phyloP scores from a whole-genome alignment of 2,329 filamentous ascomycete species.

The Colletotrichum lini region DNA sequence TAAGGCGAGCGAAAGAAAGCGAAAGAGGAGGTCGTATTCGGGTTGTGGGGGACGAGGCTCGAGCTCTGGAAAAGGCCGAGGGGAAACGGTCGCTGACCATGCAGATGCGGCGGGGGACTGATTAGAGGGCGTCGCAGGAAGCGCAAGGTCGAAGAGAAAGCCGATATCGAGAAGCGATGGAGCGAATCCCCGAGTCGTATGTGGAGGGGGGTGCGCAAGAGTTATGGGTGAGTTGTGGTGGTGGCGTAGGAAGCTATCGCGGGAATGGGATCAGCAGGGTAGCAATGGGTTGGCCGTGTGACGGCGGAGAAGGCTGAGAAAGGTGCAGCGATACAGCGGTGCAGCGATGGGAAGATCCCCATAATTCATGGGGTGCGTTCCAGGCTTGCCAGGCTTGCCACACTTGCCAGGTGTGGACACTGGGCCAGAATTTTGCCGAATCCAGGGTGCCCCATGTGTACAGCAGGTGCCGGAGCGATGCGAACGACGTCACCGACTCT shows the following conservation, averaged over 20 bases:
- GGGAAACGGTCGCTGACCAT: conserved; percentile 30
- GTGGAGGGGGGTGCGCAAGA: background rate
- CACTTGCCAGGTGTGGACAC: background rate
- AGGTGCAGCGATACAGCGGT: conserved; percentile 3
- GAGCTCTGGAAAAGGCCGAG: conserved; percentile 33
- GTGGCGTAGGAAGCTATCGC: conserved; percentile 19
- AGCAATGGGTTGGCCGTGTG: conserved; percentile 35
- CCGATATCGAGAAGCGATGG: background rate
- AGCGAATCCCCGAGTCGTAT: background rate
- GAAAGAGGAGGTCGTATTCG: conserved; percentile 9
- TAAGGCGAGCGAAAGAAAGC: conserved; percentile 21
- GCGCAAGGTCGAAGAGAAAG: background rate
- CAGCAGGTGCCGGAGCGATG: background rate
- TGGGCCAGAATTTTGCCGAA: conserved; percentile 38
- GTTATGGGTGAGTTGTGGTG: background rate
- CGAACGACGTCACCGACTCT: conserved; percentile 31
- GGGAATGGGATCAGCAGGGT: conserved; percentile 32
- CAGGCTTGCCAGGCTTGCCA: background rate
- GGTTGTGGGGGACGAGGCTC: conserved; percentile 29
- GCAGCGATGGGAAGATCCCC: conserved; percentile 6
- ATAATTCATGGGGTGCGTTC: conserved; percentile 35
- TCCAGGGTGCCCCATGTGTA: conserved; percentile 30
- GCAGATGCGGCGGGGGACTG: background rate
- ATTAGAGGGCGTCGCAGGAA: background rate
- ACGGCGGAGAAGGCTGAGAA: conserved; percentile 35